Evolutionary conservation across 495 filamentous ascomycete genomes (phyloP), one percentile per base, ranked within the genome.

Genomic region (Talaromyces liani): DNA sequence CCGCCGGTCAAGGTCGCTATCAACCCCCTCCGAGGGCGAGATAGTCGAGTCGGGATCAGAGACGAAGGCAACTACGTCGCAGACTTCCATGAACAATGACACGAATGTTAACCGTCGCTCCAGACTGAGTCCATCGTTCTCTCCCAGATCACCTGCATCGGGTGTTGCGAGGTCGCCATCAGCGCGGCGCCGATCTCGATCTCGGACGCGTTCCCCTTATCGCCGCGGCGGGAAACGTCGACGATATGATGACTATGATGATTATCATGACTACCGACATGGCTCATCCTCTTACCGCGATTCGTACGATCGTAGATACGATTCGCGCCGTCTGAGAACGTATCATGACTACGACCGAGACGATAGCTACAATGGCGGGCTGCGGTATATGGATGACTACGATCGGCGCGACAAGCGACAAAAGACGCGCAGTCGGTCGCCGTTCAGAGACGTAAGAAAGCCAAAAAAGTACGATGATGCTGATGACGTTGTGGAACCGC

Each of bases 1-100:
- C 66, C 68, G 63, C 66, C 72, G 71, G 70, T 78, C 76, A 70
- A 76, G 75, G 69, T 80, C 76, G 67, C 71, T 70, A 57, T 82
- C 81, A 67, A 77, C 75, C 68, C 79, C 77, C 68, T 83, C 81
- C 79, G 90, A 96, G 80, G 92, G 92, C 77, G 92, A 96, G 84
- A 92, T 96, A 76, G 77, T 89, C 79, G 91, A 89, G 78, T 85
- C 85, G 76, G 82, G 78, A 76, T 82, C 78, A 80, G 86, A 86
- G 80, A 78, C 69, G 77, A 86, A 85, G 85, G 86, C 84, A 87
- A 86, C 78, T 85, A 83, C 80, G 82, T 91, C 91, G 84, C 86
- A 85, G 82, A 80, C 82, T 81, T 88, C 87, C 77, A 81, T 87
- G 69, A 80, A 36, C 33, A 36, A 84, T 86, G 87, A 86, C 78